Evolutionary conservation across 371 early-diverging fungal genomes (phyloP).

Genomic region (Entomophthora muscae): DNA sequence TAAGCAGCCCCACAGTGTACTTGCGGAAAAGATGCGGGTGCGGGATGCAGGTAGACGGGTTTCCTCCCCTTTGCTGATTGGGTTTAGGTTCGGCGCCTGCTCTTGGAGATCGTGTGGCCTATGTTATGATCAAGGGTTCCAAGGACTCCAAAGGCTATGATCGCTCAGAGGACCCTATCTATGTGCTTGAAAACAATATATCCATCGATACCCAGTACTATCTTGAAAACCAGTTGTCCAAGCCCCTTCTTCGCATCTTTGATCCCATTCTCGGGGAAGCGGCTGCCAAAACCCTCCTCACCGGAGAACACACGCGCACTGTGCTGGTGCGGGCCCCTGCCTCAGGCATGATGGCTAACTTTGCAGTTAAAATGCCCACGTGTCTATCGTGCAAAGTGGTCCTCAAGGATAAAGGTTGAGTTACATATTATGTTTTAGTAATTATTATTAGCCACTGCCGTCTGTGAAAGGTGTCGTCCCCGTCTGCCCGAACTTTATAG

Average conservation of each 20-base stretch:
- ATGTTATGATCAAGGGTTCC: slow-evolving; percentile 89
- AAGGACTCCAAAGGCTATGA: slow-evolving; percentile 43
- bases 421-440: slow-evolving; percentile 25
- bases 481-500: slow-evolving; percentile 59
- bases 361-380: slow-evolving; percentile 73
- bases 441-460: background rate
- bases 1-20: slow-evolving; percentile 95
- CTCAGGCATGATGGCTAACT: slow-evolving; percentile 83
- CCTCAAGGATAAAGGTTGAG: slow-evolving; percentile 48
- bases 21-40: slow-evolving; percentile 93
- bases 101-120: slow-evolving; percentile 98
- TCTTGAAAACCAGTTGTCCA: slow-evolving; percentile 95
- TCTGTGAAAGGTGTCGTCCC: slow-evolving; percentile 59
- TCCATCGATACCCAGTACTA: slow-evolving; percentile 99
- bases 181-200: slow-evolving; percentile 95
- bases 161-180: slow-evolving; percentile 98
- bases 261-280: slow-evolving; percentile 96
- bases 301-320: slow-evolving; percentile 86
- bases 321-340: slow-evolving; percentile 71
- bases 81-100: slow-evolving; percentile 73
- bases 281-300: slow-evolving; percentile 41
- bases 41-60: slow-evolving; percentile 76
- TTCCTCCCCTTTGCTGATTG: no score
- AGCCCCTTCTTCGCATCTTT: slow-evolving; percentile 94
- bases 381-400: slow-evolving; percentile 94